phyloP scores from a whole-genome alignment of 2,329 filamentous ascomycete genomes.

The Fusarium papillatum region DNA sequence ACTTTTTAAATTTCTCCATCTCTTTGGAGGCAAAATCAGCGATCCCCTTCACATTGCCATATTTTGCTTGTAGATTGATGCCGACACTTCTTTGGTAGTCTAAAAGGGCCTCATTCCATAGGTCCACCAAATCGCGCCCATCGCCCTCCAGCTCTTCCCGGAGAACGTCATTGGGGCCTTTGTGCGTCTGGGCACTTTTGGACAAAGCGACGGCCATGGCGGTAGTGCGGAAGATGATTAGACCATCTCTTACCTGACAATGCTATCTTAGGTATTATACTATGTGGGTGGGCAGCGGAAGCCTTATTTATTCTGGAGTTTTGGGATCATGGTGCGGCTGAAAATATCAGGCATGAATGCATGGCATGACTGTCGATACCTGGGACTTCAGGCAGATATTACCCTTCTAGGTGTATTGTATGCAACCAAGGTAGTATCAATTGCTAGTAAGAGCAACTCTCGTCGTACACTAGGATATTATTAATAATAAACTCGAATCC shows the following conservation, averaged over 20 bases:
- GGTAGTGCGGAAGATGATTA: neutral
- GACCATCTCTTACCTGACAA: neutral
- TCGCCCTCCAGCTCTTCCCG: neutral
- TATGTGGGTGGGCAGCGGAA: neutral
- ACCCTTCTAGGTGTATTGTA: neutral
- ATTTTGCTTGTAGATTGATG: neutral
- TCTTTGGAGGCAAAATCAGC: neutral
- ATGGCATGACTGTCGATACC: neutral
- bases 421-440: neutral
- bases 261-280: neutral
- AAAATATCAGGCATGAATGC: neutral
- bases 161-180: neutral
- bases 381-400: neutral
- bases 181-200: neutral
- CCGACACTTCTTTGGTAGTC: neutral
- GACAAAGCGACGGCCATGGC: neutral
- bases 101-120: neutral
- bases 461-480: neutral
- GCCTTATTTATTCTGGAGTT: neutral
- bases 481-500: neutral
- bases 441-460: neutral
- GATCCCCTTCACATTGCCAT: neutral
- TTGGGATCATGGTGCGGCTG: neutral
- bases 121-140: neutral
- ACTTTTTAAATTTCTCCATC: neutral